Evolutionary conservation across 345 rosid genomes (phyloP), one percentile per base, ranked within the genome.

Genomic region (Garcia nutans): DNA sequence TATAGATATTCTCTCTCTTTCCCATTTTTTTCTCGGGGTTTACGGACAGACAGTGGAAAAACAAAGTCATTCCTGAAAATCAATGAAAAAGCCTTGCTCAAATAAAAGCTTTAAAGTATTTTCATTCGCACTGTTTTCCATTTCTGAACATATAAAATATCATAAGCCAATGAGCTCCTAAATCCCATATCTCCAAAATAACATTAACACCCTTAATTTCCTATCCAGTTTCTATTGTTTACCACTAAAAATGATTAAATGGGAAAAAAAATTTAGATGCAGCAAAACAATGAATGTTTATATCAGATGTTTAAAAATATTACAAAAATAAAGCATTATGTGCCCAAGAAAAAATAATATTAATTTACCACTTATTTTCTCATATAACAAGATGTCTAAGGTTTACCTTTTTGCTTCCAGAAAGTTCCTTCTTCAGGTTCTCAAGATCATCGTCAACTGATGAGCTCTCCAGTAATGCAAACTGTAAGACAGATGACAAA

Each of bases 371-470:
- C 68, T 54, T n/a, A 24, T 11, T 50, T 50, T 41, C 62, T 63
- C 63, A 54, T 10, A 22, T 49, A 74, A 31, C 4, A 66, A 55
- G 26, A 23, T 37, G 50, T 57, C n/a, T 65, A 78, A 31, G 59
- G 17, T 75, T 4, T 84, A 92, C 97, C 97, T 84, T 83, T 68
- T 87, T 68, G 85, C 83, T 76, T 15, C 90, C 89, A 64, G 89
- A 78, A 37, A 89, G 83, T 77, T 92, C 91, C 72, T 83, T 89
- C 88, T 90, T 92, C 82, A 88, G 77, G 70, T 37, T 80, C 59
- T 85, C 90, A 74, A 92, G 91, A 84, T 92, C 97, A 71, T 87
- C 89, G 28, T 92, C 97, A 49, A 90, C 94, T 2, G 91, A 90
- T 52, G 90, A 72, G 73, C 86, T 79, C 82, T 92, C 97, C 42